Evolutionary conservation across 129 eudicot genomes (phyloP).

Genomic region (sunflower (Helianthus annuus)): DNA sequence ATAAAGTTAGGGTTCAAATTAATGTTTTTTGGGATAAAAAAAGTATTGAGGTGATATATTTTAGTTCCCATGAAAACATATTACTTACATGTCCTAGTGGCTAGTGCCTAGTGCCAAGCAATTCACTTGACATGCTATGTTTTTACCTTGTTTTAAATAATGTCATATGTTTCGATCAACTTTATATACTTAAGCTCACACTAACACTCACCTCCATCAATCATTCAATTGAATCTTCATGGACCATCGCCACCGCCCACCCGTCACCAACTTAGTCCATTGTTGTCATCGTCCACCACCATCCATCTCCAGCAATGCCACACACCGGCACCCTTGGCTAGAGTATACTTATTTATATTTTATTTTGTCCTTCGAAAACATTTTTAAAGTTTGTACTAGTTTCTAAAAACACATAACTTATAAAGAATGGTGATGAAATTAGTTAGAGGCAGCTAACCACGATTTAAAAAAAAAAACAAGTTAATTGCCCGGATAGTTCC

Average conservation of each 20-base stretch:
- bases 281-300: not conserved
- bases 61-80: not conserved
- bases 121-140: too few species aligned
- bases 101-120: too few species aligned
- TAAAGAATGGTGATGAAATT: too few species aligned
- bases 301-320: not conserved
- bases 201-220: not conserved
- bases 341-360: not conserved
- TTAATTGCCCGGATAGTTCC: too few species aligned
- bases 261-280: not conserved
- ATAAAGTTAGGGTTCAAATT: slow-evolving; percentile 7
- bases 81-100: not conserved
- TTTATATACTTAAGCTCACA: not conserved
- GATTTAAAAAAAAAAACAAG: not conserved
- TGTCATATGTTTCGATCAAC: not conserved
- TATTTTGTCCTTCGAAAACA: not conserved
- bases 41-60: not conserved
- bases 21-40: not conserved
- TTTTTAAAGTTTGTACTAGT: not conserved
- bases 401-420: too few species aligned
- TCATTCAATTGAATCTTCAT: too few species aligned
- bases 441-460: not conserved
- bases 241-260: too few species aligned
- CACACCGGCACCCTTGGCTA: not conserved
- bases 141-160: not conserved